These are phyloP conservation scores for Picea glauca DNA, from an alignment of 75 land plant genomes.

Conservation along the genomic window DNA sequence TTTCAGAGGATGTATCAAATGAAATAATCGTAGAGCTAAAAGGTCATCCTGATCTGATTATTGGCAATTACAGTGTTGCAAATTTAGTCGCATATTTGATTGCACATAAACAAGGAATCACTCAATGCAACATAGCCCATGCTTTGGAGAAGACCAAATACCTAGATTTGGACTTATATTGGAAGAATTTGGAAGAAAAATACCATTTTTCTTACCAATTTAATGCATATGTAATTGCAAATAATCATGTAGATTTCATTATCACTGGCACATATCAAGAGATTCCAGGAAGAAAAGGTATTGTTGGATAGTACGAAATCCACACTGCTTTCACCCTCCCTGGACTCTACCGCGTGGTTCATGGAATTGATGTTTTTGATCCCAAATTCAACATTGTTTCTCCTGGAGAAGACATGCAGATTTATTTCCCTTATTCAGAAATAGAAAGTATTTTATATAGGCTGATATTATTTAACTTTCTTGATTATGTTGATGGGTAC, in stretches of 20 bases:
- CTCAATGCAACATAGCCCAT: constrained; percentile 57
- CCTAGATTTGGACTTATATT: constrained; percentile 50
- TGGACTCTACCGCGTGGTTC: constrained; percentile 68
- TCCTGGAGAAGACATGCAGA: constrained; percentile 80
- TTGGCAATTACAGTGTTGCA: constrained; percentile 11
- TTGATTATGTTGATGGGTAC: too few relatives aligned
- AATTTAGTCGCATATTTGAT: constrained; percentile 2
- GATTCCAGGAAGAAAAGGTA: constrained; percentile 67
- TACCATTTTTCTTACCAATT: constrained; percentile 65
- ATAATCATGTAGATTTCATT: constrained; percentile 63
- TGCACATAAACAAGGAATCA: not conserved
- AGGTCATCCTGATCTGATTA: constrained; percentile 7
- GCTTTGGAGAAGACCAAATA: constrained; percentile 68
- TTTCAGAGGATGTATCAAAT: constrained; percentile 23
- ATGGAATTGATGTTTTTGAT: constrained; percentile 86
- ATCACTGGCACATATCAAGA: constrained; percentile 61
- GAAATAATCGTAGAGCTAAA: not conserved
- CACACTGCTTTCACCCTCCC: constrained; percentile 76
- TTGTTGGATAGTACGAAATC: constrained; percentile 84
- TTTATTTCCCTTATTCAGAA: constrained; percentile 75
- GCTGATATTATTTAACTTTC: too few relatives aligned
- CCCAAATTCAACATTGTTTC: constrained; percentile 94
- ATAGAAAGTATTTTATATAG: too few relatives aligned
- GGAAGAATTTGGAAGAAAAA: constrained; percentile 48
- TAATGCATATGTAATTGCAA: constrained; percentile 55